These are phyloP conservation scores for Coniochaeta hoffmannii DNA, from an alignment of 2,329 filamentous ascomycete genomes.

Conservation along the genomic window DNA sequence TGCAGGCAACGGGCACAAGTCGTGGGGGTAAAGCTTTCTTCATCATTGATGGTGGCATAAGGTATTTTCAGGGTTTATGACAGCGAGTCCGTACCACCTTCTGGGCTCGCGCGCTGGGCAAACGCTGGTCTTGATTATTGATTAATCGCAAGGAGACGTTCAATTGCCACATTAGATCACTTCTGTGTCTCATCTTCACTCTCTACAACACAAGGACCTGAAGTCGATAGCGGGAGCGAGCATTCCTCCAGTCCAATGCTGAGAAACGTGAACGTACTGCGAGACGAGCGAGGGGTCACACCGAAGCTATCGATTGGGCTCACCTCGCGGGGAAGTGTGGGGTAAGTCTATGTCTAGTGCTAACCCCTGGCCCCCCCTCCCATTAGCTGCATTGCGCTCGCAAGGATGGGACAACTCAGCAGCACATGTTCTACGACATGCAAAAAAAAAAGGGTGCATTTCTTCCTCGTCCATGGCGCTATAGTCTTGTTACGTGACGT, in stretches of 20 bases:
- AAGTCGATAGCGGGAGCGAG: not conserved
- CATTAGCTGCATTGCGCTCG: not conserved
- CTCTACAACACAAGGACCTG: not conserved
- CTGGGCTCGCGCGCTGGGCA: not conserved
- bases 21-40: not conserved
- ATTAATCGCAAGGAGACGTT: too few species aligned
- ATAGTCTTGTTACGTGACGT: not conserved
- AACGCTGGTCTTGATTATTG: too few species aligned
- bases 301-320: not conserved
- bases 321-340: conserved; percentile 1
- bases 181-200: not conserved
- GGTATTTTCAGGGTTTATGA: not conserved
- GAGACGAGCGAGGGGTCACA: not conserved
- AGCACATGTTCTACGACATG: not conserved
- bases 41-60: conserved; percentile 6
- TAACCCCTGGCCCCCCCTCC: not conserved
- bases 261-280: too few species aligned
- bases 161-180: too few species aligned
- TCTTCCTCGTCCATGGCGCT: not conserved
- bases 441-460: not conserved
- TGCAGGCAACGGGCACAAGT: conserved; percentile 2
- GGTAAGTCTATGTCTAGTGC: not conserved
- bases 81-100: not conserved
- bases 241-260: not conserved
- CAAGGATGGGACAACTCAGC: not conserved